Evolutionary conservation across 306 rosid species (phyloP), one percentile per base, ranked within the genome.

Genomic region (Acacia acuminata): DNA sequence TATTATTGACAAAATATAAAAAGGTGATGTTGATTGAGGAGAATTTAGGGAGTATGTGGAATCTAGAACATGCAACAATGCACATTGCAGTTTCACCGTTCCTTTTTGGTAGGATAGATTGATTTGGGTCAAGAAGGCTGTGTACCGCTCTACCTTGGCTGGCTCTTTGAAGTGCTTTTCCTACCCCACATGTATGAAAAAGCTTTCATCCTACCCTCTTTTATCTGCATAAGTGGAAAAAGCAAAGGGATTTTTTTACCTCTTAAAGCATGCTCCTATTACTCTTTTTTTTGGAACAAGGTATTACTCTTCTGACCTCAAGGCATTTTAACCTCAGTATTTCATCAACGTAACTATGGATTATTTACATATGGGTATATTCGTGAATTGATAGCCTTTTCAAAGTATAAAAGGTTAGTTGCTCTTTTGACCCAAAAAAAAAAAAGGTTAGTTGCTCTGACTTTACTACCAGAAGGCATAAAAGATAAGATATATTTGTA

Each of bases 171-270:
- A 91, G 93, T 93, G 97, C 88, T 89, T 89, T 86, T 86, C 71
- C 85, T 85, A 75, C 89, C 97, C 94, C 94, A 89, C 88, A 71
- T 81, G 22, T 72, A 38, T 81, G 67, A 74, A 34, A 86, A 76
- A 25, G 68, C 38, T 77, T 67, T 61, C 8, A 36, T 36, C 78
- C 81, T 58, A 47, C 82, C 86, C 77, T 43, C 70, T 65, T 56
- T 87, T 84, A 71, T 78, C 66, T 81, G 63, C 53, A 32, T 55
- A 25, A 53, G 74, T 34, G 53, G 80, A 76, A 81, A 14, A 68
- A 61, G 32, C 30, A 42, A 42, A 66, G 60, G 56, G 43, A 47
- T 10, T 61, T 16, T 51, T 43, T 43, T 25, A 22, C 50, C 71
- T 71, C 69, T 48, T 82, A n/a, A 38, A 75, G 63, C 72, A 2